Evolutionary conservation across 176 grass and related monocot genomes (phyloP), one percentile per base, ranked within the genome.

Genomic region (Carex scoparia): DNA sequence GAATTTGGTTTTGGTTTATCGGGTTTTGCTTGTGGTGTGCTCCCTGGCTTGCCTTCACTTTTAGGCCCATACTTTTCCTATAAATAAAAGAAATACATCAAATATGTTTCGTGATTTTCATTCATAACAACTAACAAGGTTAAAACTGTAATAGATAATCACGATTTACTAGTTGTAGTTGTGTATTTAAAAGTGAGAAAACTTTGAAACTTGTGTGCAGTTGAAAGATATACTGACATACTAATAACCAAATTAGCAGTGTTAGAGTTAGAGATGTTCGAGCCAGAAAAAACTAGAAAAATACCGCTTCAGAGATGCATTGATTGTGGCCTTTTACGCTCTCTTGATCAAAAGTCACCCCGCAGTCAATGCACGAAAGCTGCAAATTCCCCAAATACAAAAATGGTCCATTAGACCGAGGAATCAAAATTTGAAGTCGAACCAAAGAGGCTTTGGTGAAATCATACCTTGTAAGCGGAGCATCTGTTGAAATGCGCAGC

Each of bases 51-150:
- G 55, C 70, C 92, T 70, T 89, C 85, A 86, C 86, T 91, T 84
- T 98, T 98, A n/a, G 96, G 96, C n/a, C 96, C 96, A 80, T 95
- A 98, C 84, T 98, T 98, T 61, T 95, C 96, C 96, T 98, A 84
- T 58, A 91, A 85, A 65, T 11, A 46, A 46, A 23, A 57, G 69
- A 42, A 82, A 19, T 71, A 40, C 27, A 0, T 79, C 16, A 65
- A 81, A 79, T 65, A 5, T 16, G 7, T 55, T 55, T 54, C 14
- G 56, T 3, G 5, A 54, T 31, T 30, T 31, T 16, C 70, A 74
- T 74, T 53, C 9, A 27, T 51, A 51, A 51, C 6, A 74, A 28
- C 19, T 51, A 51, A 51, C 2, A 74, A 28, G 46, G 71, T 2
- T 70, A 44, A 44, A 42, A 7, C 33, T 70, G 19, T 42, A 37